Evolutionary conservation across 1,139 yeast species (phyloP).

Genomic region (Hyphopichia pseudoburtonii): DNA sequence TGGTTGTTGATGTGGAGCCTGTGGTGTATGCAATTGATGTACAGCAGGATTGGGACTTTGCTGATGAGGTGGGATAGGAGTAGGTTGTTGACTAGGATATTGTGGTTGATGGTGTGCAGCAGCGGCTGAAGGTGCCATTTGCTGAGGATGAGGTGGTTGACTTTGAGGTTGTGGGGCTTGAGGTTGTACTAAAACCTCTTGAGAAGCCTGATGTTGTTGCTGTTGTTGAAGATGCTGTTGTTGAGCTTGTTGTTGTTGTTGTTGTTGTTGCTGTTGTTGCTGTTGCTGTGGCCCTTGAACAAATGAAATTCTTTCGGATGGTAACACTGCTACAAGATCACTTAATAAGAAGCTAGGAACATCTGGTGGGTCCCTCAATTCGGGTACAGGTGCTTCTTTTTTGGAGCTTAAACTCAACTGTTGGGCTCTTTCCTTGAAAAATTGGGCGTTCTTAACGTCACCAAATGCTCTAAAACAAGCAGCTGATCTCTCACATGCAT

Average conservation of each 20-base stretch:
- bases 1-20: constrained; percentile 5
- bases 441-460: constrained; percentile 40
- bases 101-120: not conserved
- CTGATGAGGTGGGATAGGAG: constrained; percentile 5
- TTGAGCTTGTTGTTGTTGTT: constrained; percentile 14
- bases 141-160: constrained; percentile 9
- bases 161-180: constrained; percentile 10
- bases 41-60: constrained; percentile 4
- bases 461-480: constrained; percentile 50
- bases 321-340: constrained; percentile 47
- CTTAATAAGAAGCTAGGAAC: constrained; percentile 48
- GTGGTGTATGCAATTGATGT: constrained; percentile 5
- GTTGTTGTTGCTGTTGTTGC: constrained; percentile 13
- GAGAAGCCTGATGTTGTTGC: constrained; percentile 4
- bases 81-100: constrained; percentile 4
- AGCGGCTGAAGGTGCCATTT: constrained; percentile 1
- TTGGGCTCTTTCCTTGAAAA: constrained; percentile 44
- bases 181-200: constrained; percentile 7
- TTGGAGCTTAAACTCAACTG: constrained; percentile 40
- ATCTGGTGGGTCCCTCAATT: constrained; percentile 48
- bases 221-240: constrained; percentile 10
- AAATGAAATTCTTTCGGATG: constrained; percentile 41
- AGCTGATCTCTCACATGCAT: constrained; percentile 56
- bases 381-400: constrained; percentile 45
- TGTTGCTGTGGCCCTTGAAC: constrained; percentile 23